Conservation (phyloP, 1,284 basidiomycete genomes). For the Pholiota adiposa region DNA sequence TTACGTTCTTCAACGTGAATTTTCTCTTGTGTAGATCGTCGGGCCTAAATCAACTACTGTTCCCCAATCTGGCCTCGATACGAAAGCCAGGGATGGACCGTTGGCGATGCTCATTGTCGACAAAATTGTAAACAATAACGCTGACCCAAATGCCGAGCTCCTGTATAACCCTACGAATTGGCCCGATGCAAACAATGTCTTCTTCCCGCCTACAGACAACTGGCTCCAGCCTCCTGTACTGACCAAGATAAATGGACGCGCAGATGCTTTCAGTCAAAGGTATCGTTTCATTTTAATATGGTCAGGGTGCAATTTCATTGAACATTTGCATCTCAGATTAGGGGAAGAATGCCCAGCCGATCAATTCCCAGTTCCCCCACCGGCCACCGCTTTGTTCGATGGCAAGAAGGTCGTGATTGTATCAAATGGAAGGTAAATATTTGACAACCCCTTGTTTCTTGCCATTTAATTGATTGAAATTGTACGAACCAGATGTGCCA, state of each 20-base stretch:
- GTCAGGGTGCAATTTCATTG: not conserved
- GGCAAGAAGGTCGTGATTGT: constrained; percentile 57
- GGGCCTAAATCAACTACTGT: constrained; percentile 58
- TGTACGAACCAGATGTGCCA: constrained; percentile 41
- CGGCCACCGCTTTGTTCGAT: constrained; percentile 47
- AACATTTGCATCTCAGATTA: constrained; percentile 37
- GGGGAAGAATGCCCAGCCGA: constrained; percentile 53
- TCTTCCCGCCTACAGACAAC: constrained; percentile 47
- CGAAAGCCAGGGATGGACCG: constrained; percentile 54
- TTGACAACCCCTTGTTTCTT: not conserved
- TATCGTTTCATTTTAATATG: constrained; percentile 30
- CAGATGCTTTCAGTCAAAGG: constrained; percentile 55
- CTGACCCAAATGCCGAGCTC: constrained; percentile 49
- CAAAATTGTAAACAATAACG: constrained; percentile 42
- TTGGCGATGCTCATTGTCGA: constrained; percentile 58
- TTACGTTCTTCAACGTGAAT: not conserved
- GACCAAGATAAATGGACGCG: constrained; percentile 47
- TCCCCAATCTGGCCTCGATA: constrained; percentile 62
- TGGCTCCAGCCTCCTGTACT: constrained; percentile 54
- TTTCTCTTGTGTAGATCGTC: constrained; percentile 43
- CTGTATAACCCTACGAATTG: constrained; percentile 58
- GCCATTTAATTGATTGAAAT: not conserved
- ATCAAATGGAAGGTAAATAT: constrained; percentile 51
- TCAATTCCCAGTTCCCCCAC: constrained; percentile 20
- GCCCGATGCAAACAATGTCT: constrained; percentile 49